Evolutionary conservation across 2,329 filamentous ascomycete genomes (phyloP), one percentile per base, ranked within the genome.

Genomic region (Penicillium sp.): DNA sequence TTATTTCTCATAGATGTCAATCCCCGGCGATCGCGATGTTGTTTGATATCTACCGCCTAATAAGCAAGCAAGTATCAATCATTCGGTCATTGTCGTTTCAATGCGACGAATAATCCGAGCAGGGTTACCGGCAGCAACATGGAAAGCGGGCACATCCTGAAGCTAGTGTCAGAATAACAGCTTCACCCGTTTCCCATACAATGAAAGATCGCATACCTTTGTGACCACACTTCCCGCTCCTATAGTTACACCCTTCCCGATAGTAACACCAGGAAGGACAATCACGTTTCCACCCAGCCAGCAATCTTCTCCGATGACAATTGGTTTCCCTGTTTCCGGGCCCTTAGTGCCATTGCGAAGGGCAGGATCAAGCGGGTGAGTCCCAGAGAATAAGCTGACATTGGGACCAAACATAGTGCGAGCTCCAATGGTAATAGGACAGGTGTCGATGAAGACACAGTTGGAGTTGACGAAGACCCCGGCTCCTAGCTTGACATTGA

Each of bases 201-300:
- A 19, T 44, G 12, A 22, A 12, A 19, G n/a, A 14, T 6, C 29
- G 44, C 38, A 40, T 57, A 77, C 77, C 73, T 86, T 93, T 2
- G 88, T 93, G 19, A 95, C 89, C 3, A 95, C 87, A 64, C 85
- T 89, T 1, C 86, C 88, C 1, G 90, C 89, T 1, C 88, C 90
- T 52, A 95, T 78, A 0, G 84, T 87, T 4, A 75, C 77, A 0
- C 89, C 89, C 46, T 79, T 77, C 0, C 90, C 89, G 56, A 95
- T 86, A 1, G 80, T 91, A 19, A 95, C 83, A 0, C 89, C 89
- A 0, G 88, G 83, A 36, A 91, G 72, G 14, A 95, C 80, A 18
- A 77, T 81, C 4, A 82, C 83, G 62, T 84, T 85, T 0, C 87
- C 87, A 1, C 84, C 87, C 27, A 92, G 70, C 88, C 88, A 89